Conservation (phyloP, 148 eudicot genomes). For the Vaccinium darrowii region DNA sequence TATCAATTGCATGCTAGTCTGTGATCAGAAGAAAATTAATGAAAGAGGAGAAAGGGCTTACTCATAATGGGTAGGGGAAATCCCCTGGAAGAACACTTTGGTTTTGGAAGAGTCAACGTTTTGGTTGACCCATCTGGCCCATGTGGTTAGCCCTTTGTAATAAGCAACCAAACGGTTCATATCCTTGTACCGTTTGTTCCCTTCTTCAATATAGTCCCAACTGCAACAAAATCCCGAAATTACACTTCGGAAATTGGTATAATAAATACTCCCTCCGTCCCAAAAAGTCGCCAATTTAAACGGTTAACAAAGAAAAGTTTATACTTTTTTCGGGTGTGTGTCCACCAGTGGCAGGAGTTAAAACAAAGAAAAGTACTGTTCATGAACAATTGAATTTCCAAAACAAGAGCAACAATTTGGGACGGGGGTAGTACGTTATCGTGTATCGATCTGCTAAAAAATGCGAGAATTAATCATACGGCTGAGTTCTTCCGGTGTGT, state of each 20-base stretch:
- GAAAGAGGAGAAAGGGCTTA: constrained; percentile 19
- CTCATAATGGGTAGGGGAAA: constrained; percentile 30
- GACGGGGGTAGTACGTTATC: neutral
- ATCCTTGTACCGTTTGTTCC: constrained; percentile 22
- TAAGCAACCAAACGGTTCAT: constrained; percentile 35
- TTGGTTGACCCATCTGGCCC: constrained; percentile 30
- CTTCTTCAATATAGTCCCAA: constrained; percentile 30
- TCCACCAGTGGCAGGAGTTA: too few species aligned
- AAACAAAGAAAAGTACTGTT: too few species aligned
- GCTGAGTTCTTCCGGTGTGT: constrained; percentile 59
- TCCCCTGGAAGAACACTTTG: constrained; percentile 23
- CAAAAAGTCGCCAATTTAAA: too few species aligned
- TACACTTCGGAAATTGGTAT: neutral
- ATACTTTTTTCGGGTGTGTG: too few species aligned
- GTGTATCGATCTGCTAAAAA: neutral
- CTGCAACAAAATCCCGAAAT: constrained; percentile 4
- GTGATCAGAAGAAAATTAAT: neutral
- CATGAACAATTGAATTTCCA: too few species aligned
- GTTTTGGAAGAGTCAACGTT: constrained; percentile 26
- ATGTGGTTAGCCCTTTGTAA: constrained; percentile 27
- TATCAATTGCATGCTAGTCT: neutral
- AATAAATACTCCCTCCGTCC: neutral
- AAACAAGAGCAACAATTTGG: too few species aligned
- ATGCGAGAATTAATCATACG: constrained; percentile 37
- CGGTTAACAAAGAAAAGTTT: too few species aligned